Evolutionary conservation across 2,329 filamentous ascomycete genomes (phyloP).

Genomic region (Ophiocordyceps camponoti-saundersi): DNA sequence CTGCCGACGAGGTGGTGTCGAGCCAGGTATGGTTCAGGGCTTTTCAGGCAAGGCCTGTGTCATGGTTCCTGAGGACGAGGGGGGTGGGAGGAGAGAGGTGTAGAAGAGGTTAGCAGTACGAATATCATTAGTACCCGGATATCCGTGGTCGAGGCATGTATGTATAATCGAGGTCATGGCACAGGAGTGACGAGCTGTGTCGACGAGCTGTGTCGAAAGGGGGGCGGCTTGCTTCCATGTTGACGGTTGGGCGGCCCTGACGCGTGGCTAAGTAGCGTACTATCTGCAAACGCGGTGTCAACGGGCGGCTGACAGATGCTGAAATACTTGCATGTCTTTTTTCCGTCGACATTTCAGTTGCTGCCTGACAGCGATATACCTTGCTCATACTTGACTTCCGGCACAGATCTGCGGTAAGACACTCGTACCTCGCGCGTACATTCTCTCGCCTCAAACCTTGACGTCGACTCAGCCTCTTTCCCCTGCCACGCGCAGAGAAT

Average conservation of each 20-base stretch:
- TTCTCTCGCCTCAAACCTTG: not conserved
- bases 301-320: not conserved
- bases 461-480: not conserved
- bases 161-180: no score
- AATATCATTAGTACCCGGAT: no score
- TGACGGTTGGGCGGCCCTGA: not conserved
- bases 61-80: not conserved
- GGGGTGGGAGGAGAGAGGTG: no score
- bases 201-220: not conserved
- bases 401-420: not conserved
- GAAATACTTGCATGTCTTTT: not conserved
- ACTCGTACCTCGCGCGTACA: not conserved
- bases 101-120: no score
- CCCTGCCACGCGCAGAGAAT: not conserved
- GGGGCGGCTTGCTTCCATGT: not conserved
- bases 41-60: no score
- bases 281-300: not conserved
- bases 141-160: no score
- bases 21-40: not conserved
- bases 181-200: not conserved
- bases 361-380: not conserved
- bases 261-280: not conserved
- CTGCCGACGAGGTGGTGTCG: not conserved
- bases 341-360: not conserved
- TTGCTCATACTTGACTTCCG: not conserved